Evolutionary conservation across 768 basidiomycete genomes (phyloP).

Genomic region (Naganishia randhawae): DNA sequence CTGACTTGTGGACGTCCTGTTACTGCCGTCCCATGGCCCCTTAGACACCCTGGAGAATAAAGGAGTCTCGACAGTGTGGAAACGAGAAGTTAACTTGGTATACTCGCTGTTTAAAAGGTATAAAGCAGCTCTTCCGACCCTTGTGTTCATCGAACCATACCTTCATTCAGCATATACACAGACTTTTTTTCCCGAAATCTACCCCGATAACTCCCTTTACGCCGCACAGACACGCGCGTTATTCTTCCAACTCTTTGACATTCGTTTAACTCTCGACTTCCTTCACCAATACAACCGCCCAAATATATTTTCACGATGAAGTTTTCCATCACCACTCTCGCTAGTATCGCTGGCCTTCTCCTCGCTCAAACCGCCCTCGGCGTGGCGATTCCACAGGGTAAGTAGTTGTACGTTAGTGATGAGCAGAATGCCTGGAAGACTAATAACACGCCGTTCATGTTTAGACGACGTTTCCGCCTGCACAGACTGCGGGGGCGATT

Average conservation of each 20-base stretch:
- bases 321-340: neutral
- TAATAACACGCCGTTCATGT: too few relatives aligned
- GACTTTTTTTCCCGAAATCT: neutral
- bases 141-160: neutral
- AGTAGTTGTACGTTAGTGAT: too few relatives aligned
- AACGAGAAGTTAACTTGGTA: neutral
- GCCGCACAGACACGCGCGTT: neutral
- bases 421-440: too few relatives aligned
- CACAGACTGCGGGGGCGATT: too few relatives aligned
- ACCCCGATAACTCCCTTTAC: neutral
- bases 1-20: neutral
- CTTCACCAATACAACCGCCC: neutral
- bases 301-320: neutral
- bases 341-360: neutral
- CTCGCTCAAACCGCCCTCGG: neutral
- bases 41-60: neutral
- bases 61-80: neutral
- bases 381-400: neutral
- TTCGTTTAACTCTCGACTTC: too few relatives aligned
- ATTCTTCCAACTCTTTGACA: neutral
- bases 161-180: neutral
- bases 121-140: neutral
- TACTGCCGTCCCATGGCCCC: neutral
- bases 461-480: too few relatives aligned
- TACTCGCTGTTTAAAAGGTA: neutral